These are phyloP conservation scores for Dacryopinax primogenitus DNA, from an alignment of 768 basidiomycete species.

Conservation along the genomic window DNA sequence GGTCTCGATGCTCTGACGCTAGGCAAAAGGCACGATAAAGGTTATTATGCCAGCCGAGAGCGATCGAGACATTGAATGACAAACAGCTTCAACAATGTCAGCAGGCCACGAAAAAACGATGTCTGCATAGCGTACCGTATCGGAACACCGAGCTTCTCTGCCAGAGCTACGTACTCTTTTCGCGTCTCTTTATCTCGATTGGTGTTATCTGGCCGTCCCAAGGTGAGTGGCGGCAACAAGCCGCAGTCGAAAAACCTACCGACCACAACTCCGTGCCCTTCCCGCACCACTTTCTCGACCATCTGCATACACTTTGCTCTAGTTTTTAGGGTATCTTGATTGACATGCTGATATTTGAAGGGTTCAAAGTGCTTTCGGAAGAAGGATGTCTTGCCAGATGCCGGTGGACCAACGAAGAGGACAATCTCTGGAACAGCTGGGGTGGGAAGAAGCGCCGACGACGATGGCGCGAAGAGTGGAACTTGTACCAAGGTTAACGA, in stretches of 20 bases:
- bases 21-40: slow-evolving; percentile 56
- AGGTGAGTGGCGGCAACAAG: neutral
- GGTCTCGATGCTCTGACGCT: neutral
- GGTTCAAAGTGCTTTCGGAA: slow-evolving; percentile 55
- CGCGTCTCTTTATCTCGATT: slow-evolving; percentile 63
- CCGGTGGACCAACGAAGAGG: slow-evolving; percentile 49
- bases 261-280: slow-evolving; percentile 58
- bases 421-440: slow-evolving; percentile 36
- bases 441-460: slow-evolving; percentile 27
- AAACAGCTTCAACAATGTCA: slow-evolving; percentile 45
- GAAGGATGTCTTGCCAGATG: slow-evolving; percentile 72
- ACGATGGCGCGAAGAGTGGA: slow-evolving; percentile 34
- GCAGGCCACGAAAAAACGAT: neutral
- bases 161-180: slow-evolving; percentile 55
- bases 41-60: slow-evolving; percentile 88
- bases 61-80: slow-evolving; percentile 57
- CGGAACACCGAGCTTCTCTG: slow-evolving; percentile 40
- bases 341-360: slow-evolving; percentile 64
- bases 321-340: slow-evolving; percentile 72
- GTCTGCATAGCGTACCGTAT: slow-evolving; percentile 36
- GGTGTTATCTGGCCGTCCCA: slow-evolving; percentile 60
- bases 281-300: slow-evolving; percentile 41
- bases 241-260: slow-evolving; percentile 34
- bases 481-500: slow-evolving; percentile 18
- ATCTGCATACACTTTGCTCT: slow-evolving; percentile 60